A percentile compares a stretch with the other conserved stretches of the same genome.
phyloP scores from a whole-genome alignment of 2,329 filamentous ascomycete genomes.

The Microcyclospora pomicola region DNA sequence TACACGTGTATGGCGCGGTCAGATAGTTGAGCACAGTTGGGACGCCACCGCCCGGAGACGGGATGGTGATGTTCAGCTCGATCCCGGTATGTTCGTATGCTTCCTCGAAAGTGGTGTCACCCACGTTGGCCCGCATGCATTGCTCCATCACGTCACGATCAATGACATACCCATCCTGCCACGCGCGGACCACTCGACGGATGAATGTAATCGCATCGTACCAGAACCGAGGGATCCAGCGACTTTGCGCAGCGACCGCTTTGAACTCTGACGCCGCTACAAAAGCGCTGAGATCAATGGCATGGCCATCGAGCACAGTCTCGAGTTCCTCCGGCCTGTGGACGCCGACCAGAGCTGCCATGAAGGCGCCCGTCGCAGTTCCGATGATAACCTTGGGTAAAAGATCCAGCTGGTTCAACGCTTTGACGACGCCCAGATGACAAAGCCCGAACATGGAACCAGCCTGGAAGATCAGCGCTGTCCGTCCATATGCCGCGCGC shows the following conservation, averaged over 20 bases:
- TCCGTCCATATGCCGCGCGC: slow-evolving; percentile 74
- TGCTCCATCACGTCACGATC: slow-evolving; percentile 72
- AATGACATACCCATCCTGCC: slow-evolving; percentile 66
- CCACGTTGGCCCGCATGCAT: slow-evolving; percentile 72
- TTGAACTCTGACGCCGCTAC: slow-evolving; percentile 28
- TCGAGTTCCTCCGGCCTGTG: slow-evolving; percentile 78
- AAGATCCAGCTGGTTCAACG: slow-evolving; percentile 64
- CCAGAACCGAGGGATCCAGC: no score
- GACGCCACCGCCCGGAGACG: slow-evolving; percentile 59
- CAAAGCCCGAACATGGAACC: slow-evolving; percentile 85
- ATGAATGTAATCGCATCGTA: slow-evolving; percentile 38
- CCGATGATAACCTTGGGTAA: slow-evolving; percentile 84
- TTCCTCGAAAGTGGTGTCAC: slow-evolving; percentile 84
- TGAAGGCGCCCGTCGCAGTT: slow-evolving; percentile 77
- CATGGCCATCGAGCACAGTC: slow-evolving; percentile 59
- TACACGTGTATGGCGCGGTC: slow-evolving; percentile 83
- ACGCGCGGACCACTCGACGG: slow-evolving; percentile 55
- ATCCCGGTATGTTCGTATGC: slow-evolving; percentile 75
- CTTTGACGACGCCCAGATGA: slow-evolving; percentile 81
- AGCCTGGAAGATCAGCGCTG: slow-evolving; percentile 73
- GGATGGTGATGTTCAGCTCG: slow-evolving; percentile 83
- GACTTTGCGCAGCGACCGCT: slow-evolving; percentile 2
- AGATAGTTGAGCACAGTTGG: slow-evolving; percentile 83
- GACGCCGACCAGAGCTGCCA: slow-evolving; percentile 75
- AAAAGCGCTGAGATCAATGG: slow-evolving; percentile 74